phyloP scores from a whole-genome alignment of 805 yeast species.

The Myxozyma mucilagina region DNA sequence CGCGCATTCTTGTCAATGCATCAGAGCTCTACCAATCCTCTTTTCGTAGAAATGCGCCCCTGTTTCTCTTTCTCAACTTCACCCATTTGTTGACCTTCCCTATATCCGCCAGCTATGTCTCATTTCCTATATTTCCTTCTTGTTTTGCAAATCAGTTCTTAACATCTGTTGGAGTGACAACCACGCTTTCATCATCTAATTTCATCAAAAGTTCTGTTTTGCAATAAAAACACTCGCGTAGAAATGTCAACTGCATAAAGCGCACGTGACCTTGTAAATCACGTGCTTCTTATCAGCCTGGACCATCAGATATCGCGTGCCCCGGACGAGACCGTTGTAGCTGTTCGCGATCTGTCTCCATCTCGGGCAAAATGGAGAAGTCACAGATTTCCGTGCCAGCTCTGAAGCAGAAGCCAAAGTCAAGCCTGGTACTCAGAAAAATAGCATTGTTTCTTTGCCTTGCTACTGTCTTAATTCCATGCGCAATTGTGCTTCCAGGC shows the following conservation, averaged over 20 bases:
- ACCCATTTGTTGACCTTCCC: too few species aligned
- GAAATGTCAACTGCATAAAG: too few species aligned
- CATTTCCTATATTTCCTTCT: neutral
- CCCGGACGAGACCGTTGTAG: neutral
- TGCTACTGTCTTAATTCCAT: conserved; percentile 5
- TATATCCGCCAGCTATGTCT: too few species aligned
- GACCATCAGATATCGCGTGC: neutral
- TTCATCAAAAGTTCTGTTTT: too few species aligned
- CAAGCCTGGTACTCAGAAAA: neutral
- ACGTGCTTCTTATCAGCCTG: neutral
- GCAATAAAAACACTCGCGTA: neutral
- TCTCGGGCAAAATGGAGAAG: conserved; percentile 2
- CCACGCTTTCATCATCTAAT: too few species aligned
- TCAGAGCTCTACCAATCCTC: too few species aligned
- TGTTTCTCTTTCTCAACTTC: too few species aligned
- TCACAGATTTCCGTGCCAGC: neutral
- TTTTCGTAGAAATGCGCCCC: too few species aligned
- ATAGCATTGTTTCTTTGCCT: neutral
- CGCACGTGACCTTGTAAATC: neutral
- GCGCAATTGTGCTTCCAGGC: conserved; percentile 8
- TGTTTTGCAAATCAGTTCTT: too few species aligned
- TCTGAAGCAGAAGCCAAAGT: neutral
- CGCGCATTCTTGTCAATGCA: too few species aligned
- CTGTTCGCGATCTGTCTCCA: too few species aligned
- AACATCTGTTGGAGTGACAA: too few species aligned